Evolutionary conservation across 2,329 filamentous ascomycete species (phyloP).

Genomic region (Domatiomyces catenatus): DNA sequence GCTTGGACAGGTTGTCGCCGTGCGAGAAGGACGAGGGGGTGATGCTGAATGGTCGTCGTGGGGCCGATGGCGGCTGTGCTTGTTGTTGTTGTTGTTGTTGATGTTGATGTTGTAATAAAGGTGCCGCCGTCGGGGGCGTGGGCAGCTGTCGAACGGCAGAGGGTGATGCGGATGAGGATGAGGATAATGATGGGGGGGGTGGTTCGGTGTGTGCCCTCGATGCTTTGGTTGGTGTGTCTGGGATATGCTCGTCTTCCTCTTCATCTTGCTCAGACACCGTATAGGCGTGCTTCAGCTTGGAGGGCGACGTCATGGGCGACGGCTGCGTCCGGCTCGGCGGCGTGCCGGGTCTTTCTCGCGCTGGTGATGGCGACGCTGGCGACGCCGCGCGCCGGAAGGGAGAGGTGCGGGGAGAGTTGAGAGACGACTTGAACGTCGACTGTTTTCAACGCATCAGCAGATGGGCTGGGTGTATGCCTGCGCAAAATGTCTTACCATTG

Average conservation of each 20-base stretch:
- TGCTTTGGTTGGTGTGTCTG: slow-evolving; percentile 28
- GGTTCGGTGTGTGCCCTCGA: slow-evolving; percentile 22
- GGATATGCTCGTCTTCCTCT: slow-evolving; percentile 14
- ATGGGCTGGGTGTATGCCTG: neutral
- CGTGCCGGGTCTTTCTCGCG: slow-evolving; percentile 29
- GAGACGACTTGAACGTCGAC: slow-evolving; percentile 30
- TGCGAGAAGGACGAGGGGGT: slow-evolving; percentile 5
- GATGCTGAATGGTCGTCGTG: slow-evolving; percentile 3
- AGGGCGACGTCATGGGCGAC: slow-evolving; percentile 31
- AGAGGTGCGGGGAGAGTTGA: slow-evolving; percentile 54
- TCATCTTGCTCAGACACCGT: slow-evolving; percentile 28
- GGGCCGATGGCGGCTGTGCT: slow-evolving; percentile 3
- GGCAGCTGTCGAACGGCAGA: slow-evolving; percentile 3
- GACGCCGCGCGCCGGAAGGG: slow-evolving; percentile 52
- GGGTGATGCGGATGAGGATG: slow-evolving; percentile 19
- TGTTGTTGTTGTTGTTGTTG: slow-evolving; percentile 11
- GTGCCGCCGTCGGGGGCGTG: slow-evolving; percentile 4
- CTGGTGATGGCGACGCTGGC: slow-evolving; percentile 47
- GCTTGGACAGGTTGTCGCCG: slow-evolving; percentile 28
- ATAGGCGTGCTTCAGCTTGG: slow-evolving; percentile 33
- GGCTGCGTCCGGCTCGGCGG: slow-evolving; percentile 29
- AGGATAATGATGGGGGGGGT: slow-evolving; percentile 17
- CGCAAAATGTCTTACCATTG: neutral
- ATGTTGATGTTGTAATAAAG: slow-evolving; percentile 22
- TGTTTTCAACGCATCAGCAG: neutral